phyloP scores from a whole-genome alignment of 1,284 basidiomycete genomes.

The Stygiomarasmius scandens region DNA sequence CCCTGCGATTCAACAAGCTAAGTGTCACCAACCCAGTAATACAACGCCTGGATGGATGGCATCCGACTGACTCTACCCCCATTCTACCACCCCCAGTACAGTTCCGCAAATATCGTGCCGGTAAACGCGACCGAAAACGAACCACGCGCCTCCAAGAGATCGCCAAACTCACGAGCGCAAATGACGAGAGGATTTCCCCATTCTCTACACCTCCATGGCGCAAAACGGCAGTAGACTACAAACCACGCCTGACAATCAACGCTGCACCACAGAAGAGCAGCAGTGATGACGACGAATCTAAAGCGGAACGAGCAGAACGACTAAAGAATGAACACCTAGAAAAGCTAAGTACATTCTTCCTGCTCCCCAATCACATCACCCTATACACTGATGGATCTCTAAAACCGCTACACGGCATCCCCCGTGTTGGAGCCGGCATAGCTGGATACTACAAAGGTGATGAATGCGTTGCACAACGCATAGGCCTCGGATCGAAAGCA shows the following conservation, averaged over 20 bases:
- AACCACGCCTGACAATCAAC: no score
- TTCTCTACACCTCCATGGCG: no score
- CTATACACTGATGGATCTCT: constrained; percentile 34
- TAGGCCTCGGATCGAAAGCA: constrained; percentile 26
- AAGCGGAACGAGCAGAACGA: constrained; percentile 5
- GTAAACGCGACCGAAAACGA: no score
- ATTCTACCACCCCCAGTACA: neutral
- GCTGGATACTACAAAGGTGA: constrained; percentile 22
- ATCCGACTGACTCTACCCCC: neutral
- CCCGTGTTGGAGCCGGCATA: constrained; percentile 20
- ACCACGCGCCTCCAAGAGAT: no score
- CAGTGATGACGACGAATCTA: no score
- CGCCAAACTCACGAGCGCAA: no score
- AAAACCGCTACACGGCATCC: constrained; percentile 13
- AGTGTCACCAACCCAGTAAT: constrained; percentile 21
- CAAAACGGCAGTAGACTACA: no score
- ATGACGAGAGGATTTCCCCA: no score
- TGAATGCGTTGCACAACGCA: constrained; percentile 6
- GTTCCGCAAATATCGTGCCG: neutral
- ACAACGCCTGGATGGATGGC: constrained; percentile 20
- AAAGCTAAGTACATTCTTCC: constrained; percentile 3
- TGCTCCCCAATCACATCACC: constrained; percentile 9
- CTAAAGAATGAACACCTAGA: constrained; percentile 16
- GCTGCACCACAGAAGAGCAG: no score
- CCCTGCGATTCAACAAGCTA: constrained; percentile 26